Percentiles rank a stretch among this genome's conserved stretches.
These are phyloP conservation scores for Agrostemma githago DNA, from an alignment of 148 eudicot species.

Conservation along the genomic window DNA sequence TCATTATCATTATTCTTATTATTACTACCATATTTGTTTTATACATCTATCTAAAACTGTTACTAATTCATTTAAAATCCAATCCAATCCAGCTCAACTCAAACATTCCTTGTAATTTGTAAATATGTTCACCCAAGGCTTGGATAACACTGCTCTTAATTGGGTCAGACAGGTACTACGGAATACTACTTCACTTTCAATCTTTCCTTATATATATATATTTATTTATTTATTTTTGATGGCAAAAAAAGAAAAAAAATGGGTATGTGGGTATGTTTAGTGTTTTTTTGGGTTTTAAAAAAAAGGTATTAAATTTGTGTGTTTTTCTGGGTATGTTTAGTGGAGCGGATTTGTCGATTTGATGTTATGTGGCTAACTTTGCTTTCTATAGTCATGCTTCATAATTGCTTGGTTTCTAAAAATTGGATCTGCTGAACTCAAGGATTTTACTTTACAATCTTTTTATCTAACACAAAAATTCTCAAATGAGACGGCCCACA, in stretches of 20 bases:
- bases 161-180: slow-evolving; percentile 59
- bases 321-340: background rate
- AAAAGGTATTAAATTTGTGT: background rate
- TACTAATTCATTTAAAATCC: slow-evolving; percentile 9
- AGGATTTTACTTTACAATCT: too few relatives aligned
- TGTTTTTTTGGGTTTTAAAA: background rate
- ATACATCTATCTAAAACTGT: background rate
- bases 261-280: background rate
- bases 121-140: slow-evolving; percentile 67
- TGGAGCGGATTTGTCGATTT: background rate
- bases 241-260: too few relatives aligned
- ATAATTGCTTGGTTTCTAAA: too few relatives aligned
- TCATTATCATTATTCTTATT: background rate
- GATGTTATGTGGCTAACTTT: background rate
- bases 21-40: background rate
- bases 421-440: background rate
- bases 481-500: too few relatives aligned
- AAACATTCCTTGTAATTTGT: background rate
- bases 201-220: background rate
- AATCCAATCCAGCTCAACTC: slow-evolving; percentile 14
- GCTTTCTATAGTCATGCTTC: background rate
- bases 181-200: background rate
- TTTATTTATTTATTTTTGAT: background rate
- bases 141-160: slow-evolving; percentile 59
- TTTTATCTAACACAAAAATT: too few relatives aligned